A percentile compares a stretch with the other conserved stretches of the same genome.
phyloP scores from a whole-genome alignment of 768 basidiomycete genomes.

The Mycena floridula region DNA sequence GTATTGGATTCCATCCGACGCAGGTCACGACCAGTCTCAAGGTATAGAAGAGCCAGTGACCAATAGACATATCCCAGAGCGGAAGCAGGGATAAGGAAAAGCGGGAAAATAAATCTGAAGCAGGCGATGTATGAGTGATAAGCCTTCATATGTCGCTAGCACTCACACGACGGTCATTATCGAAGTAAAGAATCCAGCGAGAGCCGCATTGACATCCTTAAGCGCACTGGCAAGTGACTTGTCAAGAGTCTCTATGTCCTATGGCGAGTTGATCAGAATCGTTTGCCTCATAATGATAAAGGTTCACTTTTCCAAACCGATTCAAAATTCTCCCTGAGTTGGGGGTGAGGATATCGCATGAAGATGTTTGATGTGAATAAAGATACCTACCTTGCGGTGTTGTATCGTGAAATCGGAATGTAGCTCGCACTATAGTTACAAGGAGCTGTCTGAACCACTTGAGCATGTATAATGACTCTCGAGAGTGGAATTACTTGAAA shows the following conservation, averaged over 20 bases:
- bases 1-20: constrained; percentile 89
- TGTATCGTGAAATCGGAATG: constrained; percentile 81
- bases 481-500: constrained; percentile 30
- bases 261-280: neutral
- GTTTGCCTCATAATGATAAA: neutral
- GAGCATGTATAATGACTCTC: constrained; percentile 27
- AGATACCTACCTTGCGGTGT: constrained; percentile 62
- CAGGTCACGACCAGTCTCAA: constrained; percentile 78
- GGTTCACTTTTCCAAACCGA: constrained; percentile 63
- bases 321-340: constrained; percentile 73
- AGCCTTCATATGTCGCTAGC: neutral
- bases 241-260: constrained; percentile 88
- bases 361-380: neutral
- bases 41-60: constrained; percentile 61
- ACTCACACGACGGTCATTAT: constrained; percentile 66
- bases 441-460: constrained; percentile 42
- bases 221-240: constrained; percentile 59
- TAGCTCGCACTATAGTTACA: constrained; percentile 67
- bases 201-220: constrained; percentile 70
- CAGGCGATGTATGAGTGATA: neutral
- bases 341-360: constrained; percentile 1
- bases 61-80: constrained; percentile 74
- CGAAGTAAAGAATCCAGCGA: constrained; percentile 74
- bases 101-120: constrained; percentile 64
- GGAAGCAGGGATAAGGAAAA: constrained; percentile 73